A percentile compares a stretch with the other conserved stretches of the same genome.
Conservation (phyloP, 495 filamentous ascomycete species). For the Xylaria castorea region DNA sequence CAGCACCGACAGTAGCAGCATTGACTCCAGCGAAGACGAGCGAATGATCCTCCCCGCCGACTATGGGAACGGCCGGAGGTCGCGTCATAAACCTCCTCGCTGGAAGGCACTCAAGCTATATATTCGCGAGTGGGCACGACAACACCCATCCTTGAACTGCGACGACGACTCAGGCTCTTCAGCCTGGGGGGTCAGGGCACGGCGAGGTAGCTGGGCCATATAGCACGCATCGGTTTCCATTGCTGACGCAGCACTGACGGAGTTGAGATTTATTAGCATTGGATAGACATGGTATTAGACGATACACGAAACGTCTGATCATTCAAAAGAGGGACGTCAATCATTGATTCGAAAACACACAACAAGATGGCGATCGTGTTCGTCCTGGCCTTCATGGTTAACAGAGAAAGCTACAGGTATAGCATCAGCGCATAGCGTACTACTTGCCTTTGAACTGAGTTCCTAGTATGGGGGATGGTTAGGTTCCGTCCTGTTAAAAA, state of each 20-base stretch:
- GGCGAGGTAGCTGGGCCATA: slow-evolving; percentile 85
- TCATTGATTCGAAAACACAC: neutral
- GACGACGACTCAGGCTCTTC: slow-evolving; percentile 59
- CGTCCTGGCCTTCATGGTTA: neutral
- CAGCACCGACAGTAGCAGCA: slow-evolving; percentile 33
- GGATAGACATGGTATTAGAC: slow-evolving; percentile 15
- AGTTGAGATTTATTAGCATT: slow-evolving; percentile 1
- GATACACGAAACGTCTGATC: slow-evolving; percentile 1
- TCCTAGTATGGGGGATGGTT: neutral
- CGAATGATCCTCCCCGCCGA: slow-evolving; percentile 20
- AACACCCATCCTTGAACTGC: slow-evolving; percentile 69
- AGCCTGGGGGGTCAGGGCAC: slow-evolving; percentile 74
- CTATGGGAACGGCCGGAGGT: slow-evolving; percentile 42
- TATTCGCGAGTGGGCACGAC: slow-evolving; percentile 82
- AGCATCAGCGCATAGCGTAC: slow-evolving; percentile 21
- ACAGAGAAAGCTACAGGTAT: slow-evolving; percentile 6
- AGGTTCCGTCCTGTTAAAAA: neutral
- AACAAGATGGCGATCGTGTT: neutral
- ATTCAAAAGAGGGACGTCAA: neutral
- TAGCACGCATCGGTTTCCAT: slow-evolving; percentile 40
- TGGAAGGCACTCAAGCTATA: slow-evolving; percentile 85
- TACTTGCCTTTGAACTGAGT: neutral
- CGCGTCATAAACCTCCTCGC: slow-evolving; percentile 56
- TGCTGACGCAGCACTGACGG: slow-evolving; percentile 13
- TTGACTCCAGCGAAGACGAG: slow-evolving; percentile 43